These are phyloP conservation scores for Neurospora sp. DNA, from an alignment of 495 filamentous ascomycete species.

Conservation along the genomic window DNA sequence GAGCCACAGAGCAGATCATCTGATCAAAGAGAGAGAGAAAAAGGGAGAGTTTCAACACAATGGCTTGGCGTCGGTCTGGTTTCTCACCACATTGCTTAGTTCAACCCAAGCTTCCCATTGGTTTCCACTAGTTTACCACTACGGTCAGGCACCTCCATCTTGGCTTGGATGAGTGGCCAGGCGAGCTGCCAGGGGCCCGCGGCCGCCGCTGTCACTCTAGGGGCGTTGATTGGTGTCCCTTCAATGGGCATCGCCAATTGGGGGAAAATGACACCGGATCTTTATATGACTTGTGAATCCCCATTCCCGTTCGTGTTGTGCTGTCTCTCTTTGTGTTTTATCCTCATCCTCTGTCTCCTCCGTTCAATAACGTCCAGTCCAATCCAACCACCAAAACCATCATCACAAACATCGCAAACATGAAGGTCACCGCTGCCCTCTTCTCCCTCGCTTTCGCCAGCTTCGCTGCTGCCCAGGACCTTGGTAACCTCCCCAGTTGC, in stretches of 20 bases:
- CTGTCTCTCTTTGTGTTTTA: not conserved
- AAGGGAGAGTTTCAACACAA: not conserved
- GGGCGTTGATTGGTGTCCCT: not conserved
- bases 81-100: not conserved
- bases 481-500: constrained; percentile 41
- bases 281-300: not conserved
- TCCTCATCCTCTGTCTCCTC: not conserved
- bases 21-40: not conserved
- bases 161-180: not conserved
- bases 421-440: constrained; percentile 28
- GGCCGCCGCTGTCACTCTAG: not conserved
- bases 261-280: not conserved
- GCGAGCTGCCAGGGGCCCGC: not conserved
- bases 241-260: not conserved
- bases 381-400: not conserved
- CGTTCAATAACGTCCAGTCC: not conserved
- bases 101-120: not conserved
- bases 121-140: not conserved
- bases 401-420: constrained; percentile 11
- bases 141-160: not conserved
- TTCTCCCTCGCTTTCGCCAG: constrained; percentile 21
- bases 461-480: constrained; percentile 28
- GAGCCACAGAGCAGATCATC: not conserved
- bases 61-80: not conserved
- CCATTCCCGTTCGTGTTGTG: not conserved